A percentile compares a stretch with the other conserved stretches of the same genome.
Conservation (phyloP, 176 grass and related monocot genomes). For the Echinochloa phyllopogon region DNA sequence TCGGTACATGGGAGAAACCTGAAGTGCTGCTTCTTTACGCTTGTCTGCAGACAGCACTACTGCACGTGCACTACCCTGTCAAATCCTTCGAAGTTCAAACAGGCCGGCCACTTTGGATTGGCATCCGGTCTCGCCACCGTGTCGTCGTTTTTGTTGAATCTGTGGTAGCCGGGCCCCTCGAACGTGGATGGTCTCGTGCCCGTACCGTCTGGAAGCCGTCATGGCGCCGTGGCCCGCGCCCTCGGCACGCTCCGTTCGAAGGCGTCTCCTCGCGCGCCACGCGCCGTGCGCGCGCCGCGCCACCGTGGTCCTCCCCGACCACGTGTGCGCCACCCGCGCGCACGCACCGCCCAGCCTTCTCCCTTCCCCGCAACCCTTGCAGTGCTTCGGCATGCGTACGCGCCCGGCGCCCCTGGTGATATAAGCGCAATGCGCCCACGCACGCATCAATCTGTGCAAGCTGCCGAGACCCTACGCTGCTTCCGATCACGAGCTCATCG, state of each 20-base stretch:
- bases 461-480: background rate
- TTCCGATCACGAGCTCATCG: background rate
- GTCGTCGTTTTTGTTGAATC: too few relatives aligned
- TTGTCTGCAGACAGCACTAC: too few relatives aligned
- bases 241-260: constrained; percentile 32
- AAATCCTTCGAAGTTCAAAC: too few relatives aligned
- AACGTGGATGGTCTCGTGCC: background rate
- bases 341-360: background rate
- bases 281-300: constrained; percentile 26
- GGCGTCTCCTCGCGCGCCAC: constrained; percentile 20
- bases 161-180: background rate
- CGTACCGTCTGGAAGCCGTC: background rate
- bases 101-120: too few relatives aligned
- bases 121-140: too few relatives aligned
- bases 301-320: background rate
- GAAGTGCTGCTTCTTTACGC: background rate
- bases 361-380: background rate
- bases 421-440: background rate
- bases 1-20: background rate
- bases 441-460: background rate
- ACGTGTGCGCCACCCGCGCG: constrained; percentile 46
- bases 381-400: background rate
- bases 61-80: too few relatives aligned
- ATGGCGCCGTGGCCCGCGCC: background rate
- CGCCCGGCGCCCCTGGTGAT: background rate